Conservation (phyloP, 2,329 filamentous ascomycete species). For the Aspergillus awamori region DNA sequence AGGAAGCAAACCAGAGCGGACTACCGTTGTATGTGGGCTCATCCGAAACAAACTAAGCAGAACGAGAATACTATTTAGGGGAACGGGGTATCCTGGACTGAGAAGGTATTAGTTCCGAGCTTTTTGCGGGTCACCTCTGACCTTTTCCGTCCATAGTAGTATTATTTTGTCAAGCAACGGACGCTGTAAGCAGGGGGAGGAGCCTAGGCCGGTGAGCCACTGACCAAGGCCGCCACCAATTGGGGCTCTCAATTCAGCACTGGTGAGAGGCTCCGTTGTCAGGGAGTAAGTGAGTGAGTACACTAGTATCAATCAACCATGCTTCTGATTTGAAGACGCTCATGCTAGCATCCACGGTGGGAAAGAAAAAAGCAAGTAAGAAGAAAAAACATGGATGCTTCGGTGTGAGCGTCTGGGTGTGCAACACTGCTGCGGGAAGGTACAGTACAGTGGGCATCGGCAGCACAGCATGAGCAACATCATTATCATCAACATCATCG, state of each 20-base stretch:
- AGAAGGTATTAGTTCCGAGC: conserved; percentile 19
- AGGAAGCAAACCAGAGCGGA: conserved; percentile 16
- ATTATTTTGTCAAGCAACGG: background rate
- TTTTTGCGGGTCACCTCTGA: conserved; percentile 16
- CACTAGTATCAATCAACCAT: background rate
- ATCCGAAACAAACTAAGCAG: conserved; percentile 26
- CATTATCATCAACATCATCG: conserved; percentile 1
- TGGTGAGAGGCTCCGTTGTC: conserved; percentile 9
- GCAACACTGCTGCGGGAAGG: background rate
- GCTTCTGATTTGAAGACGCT: background rate
- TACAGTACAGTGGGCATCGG: background rate
- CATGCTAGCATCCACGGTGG: background rate
- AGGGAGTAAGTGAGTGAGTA: background rate
- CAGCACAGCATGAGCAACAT: background rate
- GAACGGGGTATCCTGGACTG: conserved; percentile 20
- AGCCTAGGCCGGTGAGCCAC: conserved; percentile 7
- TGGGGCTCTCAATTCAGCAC: background rate
- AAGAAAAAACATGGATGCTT: background rate
- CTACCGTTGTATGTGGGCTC: conserved; percentile 25
- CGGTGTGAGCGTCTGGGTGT: background rate
- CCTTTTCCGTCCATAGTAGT: conserved; percentile 3
- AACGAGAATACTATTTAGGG: conserved; percentile 28
- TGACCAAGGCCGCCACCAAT: conserved; percentile 6
- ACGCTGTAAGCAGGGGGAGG: conserved; percentile 7
- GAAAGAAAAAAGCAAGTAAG: background rate